Percentiles rank a stretch among this genome's conserved stretches.
phyloP scores from a whole-genome alignment of 2,329 filamentous ascomycete genomes.

The Penicillium sp. region DNA sequence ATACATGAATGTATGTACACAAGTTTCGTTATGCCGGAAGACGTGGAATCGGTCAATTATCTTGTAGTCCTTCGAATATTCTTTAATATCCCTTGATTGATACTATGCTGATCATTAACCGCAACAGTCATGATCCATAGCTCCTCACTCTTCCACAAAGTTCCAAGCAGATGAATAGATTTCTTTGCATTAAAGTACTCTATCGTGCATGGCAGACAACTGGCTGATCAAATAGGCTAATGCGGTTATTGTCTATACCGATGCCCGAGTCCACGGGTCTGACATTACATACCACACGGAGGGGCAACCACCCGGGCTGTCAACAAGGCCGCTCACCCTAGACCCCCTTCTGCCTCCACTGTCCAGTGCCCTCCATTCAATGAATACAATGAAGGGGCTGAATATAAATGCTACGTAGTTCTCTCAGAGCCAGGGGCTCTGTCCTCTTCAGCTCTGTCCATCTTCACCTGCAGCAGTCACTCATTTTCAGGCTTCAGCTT shows the following conservation, averaged over 20 bases:
- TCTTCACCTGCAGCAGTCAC: background rate
- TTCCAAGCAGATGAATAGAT: background rate
- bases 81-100: background rate
- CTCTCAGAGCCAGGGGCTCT: background rate
- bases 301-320: too few relatives aligned
- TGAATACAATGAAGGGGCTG: constrained; percentile 11
- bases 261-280: background rate
- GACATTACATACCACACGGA: background rate
- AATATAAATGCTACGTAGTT: constrained; percentile 14
- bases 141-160: background rate
- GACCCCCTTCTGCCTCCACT: constrained; percentile 1
- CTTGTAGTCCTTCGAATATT: background rate
- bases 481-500: constrained; percentile 4
- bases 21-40: background rate
- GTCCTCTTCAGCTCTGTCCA: background rate
- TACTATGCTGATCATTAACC: background rate
- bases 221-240: background rate
- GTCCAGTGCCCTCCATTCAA: constrained; percentile 3
- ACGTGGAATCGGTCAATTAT: background rate
- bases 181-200: background rate
- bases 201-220: background rate
- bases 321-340: background rate
- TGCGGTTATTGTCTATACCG: background rate
- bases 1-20: background rate
- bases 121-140: background rate